Evolutionary conservation across 345 rosid genomes (phyloP).

Genomic region (Gossypium arboreum): DNA sequence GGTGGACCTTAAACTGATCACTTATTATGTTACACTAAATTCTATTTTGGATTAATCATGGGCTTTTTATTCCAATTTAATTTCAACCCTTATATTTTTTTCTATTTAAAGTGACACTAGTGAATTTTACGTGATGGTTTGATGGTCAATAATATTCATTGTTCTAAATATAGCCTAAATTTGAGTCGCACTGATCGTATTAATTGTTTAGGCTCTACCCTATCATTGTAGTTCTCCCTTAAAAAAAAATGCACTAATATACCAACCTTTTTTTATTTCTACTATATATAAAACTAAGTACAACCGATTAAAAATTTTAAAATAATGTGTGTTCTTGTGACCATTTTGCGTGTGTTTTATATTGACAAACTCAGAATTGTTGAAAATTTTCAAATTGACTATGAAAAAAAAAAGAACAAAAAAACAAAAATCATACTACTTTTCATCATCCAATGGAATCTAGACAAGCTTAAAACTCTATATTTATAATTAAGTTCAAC

Average conservation of each 20-base stretch:
- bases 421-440: no score
- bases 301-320: no score
- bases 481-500: no score
- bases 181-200: fast-evolving
- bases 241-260: no score
- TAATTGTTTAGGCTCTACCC: fast-evolving
- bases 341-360: no score
- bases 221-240: fast-evolving
- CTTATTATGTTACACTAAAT: neutral
- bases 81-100: neutral
- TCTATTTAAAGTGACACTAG: no score
- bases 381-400: neutral
- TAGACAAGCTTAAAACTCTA: no score
- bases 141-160: fast-evolving
- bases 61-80: neutral
- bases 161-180: fast-evolving
- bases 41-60: neutral
- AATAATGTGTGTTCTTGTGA: no score
- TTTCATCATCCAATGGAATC: neutral
- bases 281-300: no score
- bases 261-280: no score
- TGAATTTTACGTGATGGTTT: no score
- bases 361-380: neutral
- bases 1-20: no score
- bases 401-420: neutral